Evolutionary conservation across 1,284 basidiomycete genomes (phyloP).

Genomic region (Cutaneotrichosporon daszewskae): DNA sequence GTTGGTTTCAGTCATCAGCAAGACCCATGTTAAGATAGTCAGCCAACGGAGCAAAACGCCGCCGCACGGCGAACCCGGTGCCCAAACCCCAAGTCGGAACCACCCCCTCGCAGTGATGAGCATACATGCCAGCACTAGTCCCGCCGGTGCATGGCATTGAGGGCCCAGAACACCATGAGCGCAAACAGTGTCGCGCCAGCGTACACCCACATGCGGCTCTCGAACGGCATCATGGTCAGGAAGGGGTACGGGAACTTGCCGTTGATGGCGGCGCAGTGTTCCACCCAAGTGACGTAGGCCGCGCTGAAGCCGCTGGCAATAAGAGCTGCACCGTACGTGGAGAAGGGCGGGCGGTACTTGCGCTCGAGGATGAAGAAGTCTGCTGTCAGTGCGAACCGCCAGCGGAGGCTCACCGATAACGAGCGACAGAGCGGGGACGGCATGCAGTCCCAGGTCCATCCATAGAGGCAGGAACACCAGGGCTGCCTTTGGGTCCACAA

Average conservation of each 20-base stretch:
- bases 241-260: constrained; percentile 76
- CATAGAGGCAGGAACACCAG: constrained; percentile 56
- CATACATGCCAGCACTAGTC: too few species aligned
- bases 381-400: constrained; percentile 10
- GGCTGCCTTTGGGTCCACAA: background rate
- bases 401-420: constrained; percentile 46
- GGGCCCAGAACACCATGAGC: constrained; percentile 56
- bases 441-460: constrained; percentile 61
- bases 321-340: constrained; percentile 51
- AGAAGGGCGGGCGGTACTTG: constrained; percentile 55
- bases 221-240: constrained; percentile 57
- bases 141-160: constrained; percentile 43
- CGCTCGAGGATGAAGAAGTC: constrained; percentile 67
- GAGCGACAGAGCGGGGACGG: constrained; percentile 58
- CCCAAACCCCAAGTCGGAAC: too few species aligned
- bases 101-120: too few species aligned
- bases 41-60: too few species aligned
- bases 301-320: constrained; percentile 51
- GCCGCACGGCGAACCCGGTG: too few species aligned
- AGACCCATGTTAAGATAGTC: too few species aligned
- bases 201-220: constrained; percentile 60
- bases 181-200: constrained; percentile 54
- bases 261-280: constrained; percentile 60
- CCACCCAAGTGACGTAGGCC: constrained; percentile 62
- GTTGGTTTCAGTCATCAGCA: too few species aligned